A percentile compares a stretch with the other conserved stretches of the same genome.
Evolutionary conservation across 2,329 filamentous ascomycete species (phyloP).

Genomic region (Claviceps africana): DNA sequence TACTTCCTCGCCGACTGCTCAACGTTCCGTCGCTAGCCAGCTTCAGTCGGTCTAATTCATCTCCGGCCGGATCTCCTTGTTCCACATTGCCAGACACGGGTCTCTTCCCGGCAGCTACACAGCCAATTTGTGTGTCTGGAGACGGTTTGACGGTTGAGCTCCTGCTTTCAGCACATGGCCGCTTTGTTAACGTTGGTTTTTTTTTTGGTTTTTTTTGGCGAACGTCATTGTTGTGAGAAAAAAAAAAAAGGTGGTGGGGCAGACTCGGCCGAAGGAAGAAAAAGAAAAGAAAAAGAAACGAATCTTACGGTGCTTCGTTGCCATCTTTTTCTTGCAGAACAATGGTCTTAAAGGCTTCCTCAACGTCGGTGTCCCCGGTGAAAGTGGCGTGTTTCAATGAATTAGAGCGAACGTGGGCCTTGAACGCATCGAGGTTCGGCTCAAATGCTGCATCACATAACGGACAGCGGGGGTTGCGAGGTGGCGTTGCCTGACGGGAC

Average conservation of each 20-base stretch:
- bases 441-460: slow-evolving; percentile 13
- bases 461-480: slow-evolving; percentile 9
- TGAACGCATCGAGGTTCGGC: slow-evolving; percentile 14
- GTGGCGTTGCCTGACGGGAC: slow-evolving; percentile 10
- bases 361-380: slow-evolving; percentile 13
- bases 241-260: background rate
- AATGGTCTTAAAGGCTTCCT: slow-evolving; percentile 13
- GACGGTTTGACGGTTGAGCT: background rate
- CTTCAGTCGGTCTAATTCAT: slow-evolving; percentile 4
- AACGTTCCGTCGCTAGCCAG: slow-evolving; percentile 4
- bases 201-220: background rate
- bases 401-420: slow-evolving; percentile 12
- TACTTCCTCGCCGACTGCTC: slow-evolving; percentile 9
- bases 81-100: slow-evolving; percentile 4
- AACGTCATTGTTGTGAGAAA: background rate
- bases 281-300: too few species aligned
- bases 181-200: background rate
- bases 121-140: background rate
- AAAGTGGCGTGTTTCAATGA: slow-evolving; percentile 10
- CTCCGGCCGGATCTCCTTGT: background rate
- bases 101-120: slow-evolving; percentile 5
- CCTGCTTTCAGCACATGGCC: background rate
- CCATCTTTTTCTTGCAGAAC: slow-evolving; percentile 5
- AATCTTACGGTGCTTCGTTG: background rate
- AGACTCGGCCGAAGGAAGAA: background rate